A percentile compares a stretch with the other conserved stretches of the same genome.
Evolutionary conservation across 1,284 basidiomycete genomes (phyloP).

Genomic region (Trichosporon coremiiforme): DNA sequence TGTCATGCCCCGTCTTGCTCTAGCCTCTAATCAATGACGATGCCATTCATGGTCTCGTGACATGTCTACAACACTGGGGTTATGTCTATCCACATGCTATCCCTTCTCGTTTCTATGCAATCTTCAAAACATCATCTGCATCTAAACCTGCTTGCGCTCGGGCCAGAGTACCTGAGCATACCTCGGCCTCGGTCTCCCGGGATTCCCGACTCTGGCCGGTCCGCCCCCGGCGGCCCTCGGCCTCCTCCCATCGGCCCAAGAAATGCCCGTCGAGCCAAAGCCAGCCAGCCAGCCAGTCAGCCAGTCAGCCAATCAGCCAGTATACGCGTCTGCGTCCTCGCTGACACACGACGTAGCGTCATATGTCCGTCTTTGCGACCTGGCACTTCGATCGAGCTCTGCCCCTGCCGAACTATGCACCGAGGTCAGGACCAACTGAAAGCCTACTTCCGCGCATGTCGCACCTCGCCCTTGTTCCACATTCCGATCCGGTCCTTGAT

Average conservation of each 20-base stretch:
- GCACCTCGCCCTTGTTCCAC: constrained; percentile 42
- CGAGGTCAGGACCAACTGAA: too few species aligned
- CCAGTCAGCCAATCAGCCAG: too few species aligned
- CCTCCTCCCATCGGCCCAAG: too few species aligned
- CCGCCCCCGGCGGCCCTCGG: neutral
- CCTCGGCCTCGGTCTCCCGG: neutral
- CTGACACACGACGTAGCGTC: neutral
- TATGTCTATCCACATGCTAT: neutral
- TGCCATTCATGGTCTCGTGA: neutral
- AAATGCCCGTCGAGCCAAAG: neutral
- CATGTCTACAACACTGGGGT: neutral
- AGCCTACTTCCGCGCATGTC: neutral
- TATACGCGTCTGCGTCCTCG: too few species aligned
- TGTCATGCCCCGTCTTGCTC: neutral
- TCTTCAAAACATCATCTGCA: too few species aligned
- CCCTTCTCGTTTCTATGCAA: too few species aligned
- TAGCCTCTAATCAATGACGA: too few species aligned
- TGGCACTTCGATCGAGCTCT: too few species aligned
- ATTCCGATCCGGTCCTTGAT: constrained; percentile 48
- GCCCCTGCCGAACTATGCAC: too few species aligned
- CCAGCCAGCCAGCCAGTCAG: too few species aligned
- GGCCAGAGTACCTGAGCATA: too few species aligned
- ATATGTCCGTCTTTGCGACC: neutral
- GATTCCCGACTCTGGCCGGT: neutral
- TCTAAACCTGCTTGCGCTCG: too few species aligned